Evolutionary conservation across 176 grass and related monocot genomes (phyloP).

Genomic region (Coix lacrymajobi): DNA sequence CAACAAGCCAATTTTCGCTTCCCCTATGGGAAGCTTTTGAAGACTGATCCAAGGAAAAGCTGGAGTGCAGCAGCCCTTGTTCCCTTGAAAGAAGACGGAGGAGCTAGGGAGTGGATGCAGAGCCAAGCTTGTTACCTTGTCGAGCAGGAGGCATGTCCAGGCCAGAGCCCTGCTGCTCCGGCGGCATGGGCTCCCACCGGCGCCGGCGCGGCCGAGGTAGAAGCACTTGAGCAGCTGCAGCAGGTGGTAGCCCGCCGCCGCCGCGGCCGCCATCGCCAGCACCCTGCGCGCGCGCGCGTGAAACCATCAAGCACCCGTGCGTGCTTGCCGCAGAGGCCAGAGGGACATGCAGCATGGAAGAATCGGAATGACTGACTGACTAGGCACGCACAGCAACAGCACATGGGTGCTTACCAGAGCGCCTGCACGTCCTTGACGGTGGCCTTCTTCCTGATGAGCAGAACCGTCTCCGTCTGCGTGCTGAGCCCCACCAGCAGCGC

Average conservation of each 20-base stretch:
- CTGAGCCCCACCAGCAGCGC: conserved; percentile 62
- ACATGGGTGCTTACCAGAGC: conserved; percentile 58
- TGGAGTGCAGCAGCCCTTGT: not conserved
- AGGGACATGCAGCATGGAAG: too few relatives aligned
- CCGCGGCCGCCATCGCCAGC: conserved; percentile 31
- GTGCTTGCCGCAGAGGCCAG: too few relatives aligned
- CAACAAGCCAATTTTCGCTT: too few relatives aligned
- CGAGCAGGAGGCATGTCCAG: conserved; percentile 66
- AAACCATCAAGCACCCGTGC: too few relatives aligned
- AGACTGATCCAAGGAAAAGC: not conserved
- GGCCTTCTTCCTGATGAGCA: conserved; percentile 59
- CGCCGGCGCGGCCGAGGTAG: conserved; percentile 30
- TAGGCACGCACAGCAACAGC: too few relatives aligned
- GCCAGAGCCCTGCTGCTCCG: conserved; percentile 34
- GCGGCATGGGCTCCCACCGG: conserved; percentile 15
- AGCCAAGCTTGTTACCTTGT: conserved; percentile 82
- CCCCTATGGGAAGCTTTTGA: not conserved
- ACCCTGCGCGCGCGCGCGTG: too few relatives aligned
- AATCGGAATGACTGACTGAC: too few relatives aligned
- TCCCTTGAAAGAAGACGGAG: not conserved
- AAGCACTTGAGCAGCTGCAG: conserved; percentile 74
- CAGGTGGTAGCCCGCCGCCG: conserved; percentile 65
- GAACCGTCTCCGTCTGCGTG: conserved; percentile 62
- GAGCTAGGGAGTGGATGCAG: too few relatives aligned
- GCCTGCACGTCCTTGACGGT: conserved; percentile 67